Base-by-base conservation (phyloP, 2,329 filamentous ascomycete species). In the Penicillium sp. region DNA sequence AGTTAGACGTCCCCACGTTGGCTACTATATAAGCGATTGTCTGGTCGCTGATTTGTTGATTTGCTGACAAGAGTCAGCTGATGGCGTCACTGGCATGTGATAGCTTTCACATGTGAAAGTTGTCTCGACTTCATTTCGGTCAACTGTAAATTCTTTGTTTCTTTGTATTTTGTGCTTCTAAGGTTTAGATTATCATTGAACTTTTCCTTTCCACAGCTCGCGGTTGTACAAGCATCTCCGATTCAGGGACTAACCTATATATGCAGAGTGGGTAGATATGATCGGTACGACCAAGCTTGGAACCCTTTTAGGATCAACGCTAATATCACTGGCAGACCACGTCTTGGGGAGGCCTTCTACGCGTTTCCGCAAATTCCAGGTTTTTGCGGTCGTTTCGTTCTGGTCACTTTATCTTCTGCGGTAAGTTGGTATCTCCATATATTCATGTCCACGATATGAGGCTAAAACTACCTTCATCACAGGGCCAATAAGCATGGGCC, bases 401-500 rank as follows among this genome's bases (percentile, higher is more conserved):
- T 98, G 93, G 93, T 87, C 87, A 4, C 73, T 86, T 41, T 96
- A 96, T 68, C 76, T 96, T 25, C 80, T 86, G 64, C 84, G 81
- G 87, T 89, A 75, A 54, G 76, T 29, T n/a, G n/a, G 23, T 18
- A 18, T 18, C 9, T 20, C 23, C 2, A 20, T 15, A 24, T 13
- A 15, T 31, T 42, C 20, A 5, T 4, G 29, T 42, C 15, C 12
- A 6, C 7, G 24, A 47, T 9, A 12, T 5, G 1, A 0, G 4
- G 15, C 41, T 48, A 18, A 6, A 7, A 32, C 15, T 29, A 6
- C 47, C 56, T 50, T 10, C 4, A 33, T 39, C 3, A 24, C 61
- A 95, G 89, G 73, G 91, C 90, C 56, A 78, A 91, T 69, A 85
- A 83, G 61, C 87, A 98, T 81, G 93, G 93, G 28, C 93, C 92